phyloP scores from a whole-genome alignment of 164 flowering plant species.

The Magnolia officinalis region DNA sequence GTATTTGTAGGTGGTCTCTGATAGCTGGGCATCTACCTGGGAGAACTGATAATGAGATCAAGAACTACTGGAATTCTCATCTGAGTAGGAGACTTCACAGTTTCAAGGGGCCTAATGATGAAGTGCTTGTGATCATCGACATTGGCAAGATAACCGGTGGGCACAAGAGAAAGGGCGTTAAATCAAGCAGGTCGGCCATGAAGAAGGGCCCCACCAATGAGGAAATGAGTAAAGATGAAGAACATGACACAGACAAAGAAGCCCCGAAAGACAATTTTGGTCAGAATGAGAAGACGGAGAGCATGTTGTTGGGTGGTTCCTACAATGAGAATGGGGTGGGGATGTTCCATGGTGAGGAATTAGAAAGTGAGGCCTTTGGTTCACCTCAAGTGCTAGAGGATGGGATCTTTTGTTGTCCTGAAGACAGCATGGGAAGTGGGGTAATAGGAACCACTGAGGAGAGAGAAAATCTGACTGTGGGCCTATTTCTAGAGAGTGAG shows the following conservation, averaged over 20 bases:
- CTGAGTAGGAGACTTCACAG: constrained; percentile 60
- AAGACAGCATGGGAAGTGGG: background rate
- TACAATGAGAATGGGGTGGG: constrained; percentile 2
- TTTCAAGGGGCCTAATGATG: constrained; percentile 31
- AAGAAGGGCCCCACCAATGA: constrained; percentile 24
- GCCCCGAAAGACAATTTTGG: background rate
- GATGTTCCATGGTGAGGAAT: background rate
- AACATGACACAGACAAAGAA: constrained; percentile 1
- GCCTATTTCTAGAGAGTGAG: background rate
- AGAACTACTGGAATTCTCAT: constrained; percentile 89
- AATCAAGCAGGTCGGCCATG: constrained; percentile 26
- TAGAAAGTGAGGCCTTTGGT: background rate
- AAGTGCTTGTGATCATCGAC: constrained; percentile 13
- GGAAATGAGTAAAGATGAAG: background rate
- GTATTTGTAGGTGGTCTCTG: constrained; percentile 66
- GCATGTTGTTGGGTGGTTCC: background rate
- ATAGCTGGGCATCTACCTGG: constrained; percentile 79
- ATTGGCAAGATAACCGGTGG: constrained; percentile 5
- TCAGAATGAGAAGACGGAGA: background rate
- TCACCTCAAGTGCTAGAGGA: background rate
- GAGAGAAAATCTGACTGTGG: background rate
- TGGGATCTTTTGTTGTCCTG: background rate
- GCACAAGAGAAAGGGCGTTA: constrained; percentile 26
- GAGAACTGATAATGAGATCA: constrained; percentile 90
- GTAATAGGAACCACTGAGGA: too few species aligned